Conservation (phyloP, 2,329 filamentous ascomycete genomes). For the Sporothrix brunneoviolacea region DNA sequence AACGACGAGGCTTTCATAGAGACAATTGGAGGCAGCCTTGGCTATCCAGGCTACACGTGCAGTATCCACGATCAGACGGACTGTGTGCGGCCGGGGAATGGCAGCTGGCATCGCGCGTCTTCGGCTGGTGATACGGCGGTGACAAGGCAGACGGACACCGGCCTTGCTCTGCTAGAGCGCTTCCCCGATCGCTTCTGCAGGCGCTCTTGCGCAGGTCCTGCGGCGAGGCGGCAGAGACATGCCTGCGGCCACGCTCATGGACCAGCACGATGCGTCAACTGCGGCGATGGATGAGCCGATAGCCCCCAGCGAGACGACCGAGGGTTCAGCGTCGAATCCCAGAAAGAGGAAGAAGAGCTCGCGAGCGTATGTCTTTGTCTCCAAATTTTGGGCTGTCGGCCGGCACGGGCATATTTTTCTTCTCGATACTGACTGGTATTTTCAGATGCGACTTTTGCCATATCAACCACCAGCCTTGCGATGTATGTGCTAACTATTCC, state of each 20-base stretch:
- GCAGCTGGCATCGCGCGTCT: not conserved
- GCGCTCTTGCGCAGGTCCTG: too few relatives aligned
- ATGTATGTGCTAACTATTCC: slow-evolving; percentile 20
- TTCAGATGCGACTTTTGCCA: slow-evolving; percentile 41
- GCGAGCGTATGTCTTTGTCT: slow-evolving; percentile 24
- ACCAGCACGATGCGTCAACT: slow-evolving; percentile 8
- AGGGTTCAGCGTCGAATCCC: slow-evolving; percentile 25
- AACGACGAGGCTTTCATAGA: not conserved
- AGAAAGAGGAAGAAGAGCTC: slow-evolving; percentile 32
- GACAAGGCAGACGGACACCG: not conserved
- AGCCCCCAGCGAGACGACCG: slow-evolving; percentile 12
- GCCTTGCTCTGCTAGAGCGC: too few relatives aligned
- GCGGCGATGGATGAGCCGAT: slow-evolving; percentile 15
- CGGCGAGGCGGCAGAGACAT: not conserved
- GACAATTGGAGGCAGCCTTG: too few relatives aligned
- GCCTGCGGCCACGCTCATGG: slow-evolving; percentile 13
- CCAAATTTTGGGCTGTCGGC: too few relatives aligned
- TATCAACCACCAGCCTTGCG: slow-evolving; percentile 41
- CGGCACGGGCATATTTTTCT: too few relatives aligned
- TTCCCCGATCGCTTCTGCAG: too few relatives aligned
- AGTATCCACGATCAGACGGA: not conserved
- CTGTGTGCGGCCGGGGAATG: not conserved
- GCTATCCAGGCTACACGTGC: slow-evolving; percentile 1
- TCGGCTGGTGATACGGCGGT: slow-evolving; percentile 5
- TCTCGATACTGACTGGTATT: not conserved